Percentiles rank a stretch among this genome's conserved stretches.
Evolutionary conservation across 371 early-diverging fungal genomes (phyloP).

Genomic region (Syncephalastrum racemosum): DNA sequence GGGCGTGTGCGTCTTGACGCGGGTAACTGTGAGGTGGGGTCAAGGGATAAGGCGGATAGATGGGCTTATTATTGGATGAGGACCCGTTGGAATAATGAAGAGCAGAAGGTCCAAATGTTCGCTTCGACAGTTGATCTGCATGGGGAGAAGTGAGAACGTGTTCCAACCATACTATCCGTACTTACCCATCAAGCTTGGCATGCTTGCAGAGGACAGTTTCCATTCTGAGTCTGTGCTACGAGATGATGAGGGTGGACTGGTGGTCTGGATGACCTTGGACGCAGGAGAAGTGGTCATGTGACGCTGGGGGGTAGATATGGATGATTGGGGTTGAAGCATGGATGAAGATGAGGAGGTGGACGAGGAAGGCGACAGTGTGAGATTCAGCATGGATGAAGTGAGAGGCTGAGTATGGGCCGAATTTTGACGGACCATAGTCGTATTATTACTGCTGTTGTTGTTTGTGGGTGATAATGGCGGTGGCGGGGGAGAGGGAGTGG

Average conservation of each 20-base stretch:
- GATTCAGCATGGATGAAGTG: slow-evolving; percentile 40
- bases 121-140: slow-evolving; percentile 31
- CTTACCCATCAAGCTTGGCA: slow-evolving; percentile 49
- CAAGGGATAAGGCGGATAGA: slow-evolving; percentile 26
- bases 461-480: slow-evolving; percentile 19
- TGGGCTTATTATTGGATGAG: not conserved
- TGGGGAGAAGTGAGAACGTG: not conserved
- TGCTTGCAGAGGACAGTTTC: slow-evolving; percentile 21
- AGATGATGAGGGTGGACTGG: slow-evolving; percentile 13
- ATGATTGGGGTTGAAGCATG: slow-evolving; percentile 16
- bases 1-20: not conserved
- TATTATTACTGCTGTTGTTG: slow-evolving; percentile 10
- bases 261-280: slow-evolving; percentile 4
- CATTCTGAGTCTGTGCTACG: slow-evolving; percentile 14
- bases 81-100: slow-evolving; percentile 11
- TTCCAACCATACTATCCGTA: not conserved
- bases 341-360: slow-evolving; percentile 29
- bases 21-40: slow-evolving; percentile 24
- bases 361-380: slow-evolving; percentile 37
- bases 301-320: slow-evolving; percentile 26
- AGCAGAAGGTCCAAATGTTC: slow-evolving; percentile 23
- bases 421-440: slow-evolving; percentile 23
- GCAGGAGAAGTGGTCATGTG: slow-evolving; percentile 3
- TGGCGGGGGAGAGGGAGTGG: slow-evolving; percentile 11
- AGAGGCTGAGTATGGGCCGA: slow-evolving; percentile 16